Evolutionary conservation across 1,284 basidiomycete species (phyloP).

Genomic region (Ganoderma lingzhi): DNA sequence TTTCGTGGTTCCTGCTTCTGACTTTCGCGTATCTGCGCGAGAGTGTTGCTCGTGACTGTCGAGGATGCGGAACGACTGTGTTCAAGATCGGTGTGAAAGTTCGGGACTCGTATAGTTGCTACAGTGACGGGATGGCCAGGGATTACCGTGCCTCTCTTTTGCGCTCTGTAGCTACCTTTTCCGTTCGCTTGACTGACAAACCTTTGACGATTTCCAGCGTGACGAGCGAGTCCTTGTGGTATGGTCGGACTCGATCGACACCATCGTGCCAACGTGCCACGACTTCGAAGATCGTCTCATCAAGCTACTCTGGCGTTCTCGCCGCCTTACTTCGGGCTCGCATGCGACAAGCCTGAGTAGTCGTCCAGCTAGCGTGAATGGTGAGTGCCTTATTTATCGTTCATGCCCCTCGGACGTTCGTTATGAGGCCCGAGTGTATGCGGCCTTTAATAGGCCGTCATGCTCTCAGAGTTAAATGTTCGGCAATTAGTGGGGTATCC

Average conservation of each 20-base stretch:
- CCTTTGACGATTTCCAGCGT: slow-evolving; percentile 52
- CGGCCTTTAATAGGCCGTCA: background rate
- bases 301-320: slow-evolving; percentile 72
- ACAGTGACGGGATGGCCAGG: background rate
- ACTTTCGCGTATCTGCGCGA: no score
- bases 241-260: slow-evolving; percentile 80
- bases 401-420: background rate
- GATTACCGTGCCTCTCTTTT: background rate
- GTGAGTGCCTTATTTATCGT: slow-evolving; percentile 24
- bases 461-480: background rate
- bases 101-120: background rate
- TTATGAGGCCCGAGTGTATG: background rate
- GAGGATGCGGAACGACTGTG: background rate
- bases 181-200: background rate
- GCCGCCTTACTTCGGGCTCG: slow-evolving; percentile 35
- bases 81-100: background rate
- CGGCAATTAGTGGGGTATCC: background rate
- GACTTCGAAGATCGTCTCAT: slow-evolving; percentile 86
- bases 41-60: background rate
- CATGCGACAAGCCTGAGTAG: slow-evolving; percentile 37
- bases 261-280: slow-evolving; percentile 71
- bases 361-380: slow-evolving; percentile 38
- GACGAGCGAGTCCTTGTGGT: slow-evolving; percentile 79
- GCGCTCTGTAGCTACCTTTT: background rate
- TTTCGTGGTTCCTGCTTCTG: background rate